phyloP scores from a whole-genome alignment of 2,329 filamentous ascomycete species.

The Keithomyces neogunnii region DNA sequence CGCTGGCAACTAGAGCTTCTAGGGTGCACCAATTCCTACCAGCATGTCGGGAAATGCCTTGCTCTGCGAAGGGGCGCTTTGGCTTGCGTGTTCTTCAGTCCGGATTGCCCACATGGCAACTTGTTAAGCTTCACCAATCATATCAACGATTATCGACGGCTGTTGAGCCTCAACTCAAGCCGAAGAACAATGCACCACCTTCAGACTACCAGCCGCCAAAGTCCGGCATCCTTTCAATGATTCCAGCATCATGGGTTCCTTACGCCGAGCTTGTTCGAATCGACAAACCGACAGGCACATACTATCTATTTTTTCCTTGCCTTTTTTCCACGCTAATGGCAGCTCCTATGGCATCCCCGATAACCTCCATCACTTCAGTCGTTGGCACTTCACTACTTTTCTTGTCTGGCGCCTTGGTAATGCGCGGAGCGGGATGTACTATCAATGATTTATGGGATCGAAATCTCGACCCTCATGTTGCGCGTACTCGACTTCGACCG shows the following conservation, averaged over 20 bases:
- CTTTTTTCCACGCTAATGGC: conserved; percentile 78
- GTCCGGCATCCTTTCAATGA: conserved; percentile 58
- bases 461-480: conserved; percentile 74
- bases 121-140: neutral
- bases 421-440: conserved; percentile 81
- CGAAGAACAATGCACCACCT: conserved; percentile 1
- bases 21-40: neutral
- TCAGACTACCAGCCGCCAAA: conserved; percentile 58
- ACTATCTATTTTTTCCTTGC: conserved; percentile 81
- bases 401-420: conserved; percentile 67
- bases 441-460: conserved; percentile 91
- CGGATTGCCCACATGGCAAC: neutral
- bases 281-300: conserved; percentile 73
- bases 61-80: neutral
- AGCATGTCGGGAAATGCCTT: neutral
- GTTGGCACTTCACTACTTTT: conserved; percentile 61
- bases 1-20: neutral
- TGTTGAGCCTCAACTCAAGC: neutral
- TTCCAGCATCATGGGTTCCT: conserved; percentile 64
- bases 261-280: conserved; percentile 77
- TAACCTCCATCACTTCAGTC: conserved; percentile 51
- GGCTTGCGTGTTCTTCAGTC: neutral
- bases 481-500: conserved; percentile 67
- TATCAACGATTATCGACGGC: neutral
- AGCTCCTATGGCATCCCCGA: conserved; percentile 57